A percentile compares a stretch with the other conserved stretches of the same genome.
phyloP scores from a whole-genome alignment of 2,329 filamentous ascomycete species.

The Hypoxylon sp. region DNA sequence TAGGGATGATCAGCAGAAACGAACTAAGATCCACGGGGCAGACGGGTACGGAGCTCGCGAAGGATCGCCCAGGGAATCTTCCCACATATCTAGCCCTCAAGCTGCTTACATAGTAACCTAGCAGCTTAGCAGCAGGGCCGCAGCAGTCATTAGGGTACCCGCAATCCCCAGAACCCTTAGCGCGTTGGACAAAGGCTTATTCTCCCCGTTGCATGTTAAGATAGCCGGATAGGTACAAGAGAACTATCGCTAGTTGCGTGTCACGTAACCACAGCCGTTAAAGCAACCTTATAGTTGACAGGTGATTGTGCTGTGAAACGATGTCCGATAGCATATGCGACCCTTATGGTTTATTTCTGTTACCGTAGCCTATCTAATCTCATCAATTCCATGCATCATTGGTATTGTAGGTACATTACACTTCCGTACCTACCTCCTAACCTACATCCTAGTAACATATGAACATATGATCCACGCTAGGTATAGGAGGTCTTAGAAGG shows the following conservation, averaged over 20 bases:
- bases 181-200: constrained; percentile 5
- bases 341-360: constrained; percentile 2
- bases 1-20: constrained; percentile 1
- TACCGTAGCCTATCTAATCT: constrained; percentile 19
- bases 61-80: constrained; percentile 29
- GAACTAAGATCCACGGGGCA: not conserved
- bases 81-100: constrained; percentile 22
- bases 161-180: not conserved
- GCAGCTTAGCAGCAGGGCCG: too few relatives aligned
- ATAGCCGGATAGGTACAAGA: not conserved
- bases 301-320: constrained; percentile 1
- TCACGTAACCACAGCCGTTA: constrained; percentile 10
- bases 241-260: not conserved
- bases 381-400: not conserved
- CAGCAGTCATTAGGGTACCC: constrained; percentile 16
- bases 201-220: constrained; percentile 5
- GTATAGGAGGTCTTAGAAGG: too few relatives aligned
- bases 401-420: constrained; percentile 9
- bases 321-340: not conserved
- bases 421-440: too few relatives aligned
- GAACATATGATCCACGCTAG: constrained; percentile 28
- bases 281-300: constrained; percentile 1
- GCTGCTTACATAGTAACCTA: constrained; percentile 24
- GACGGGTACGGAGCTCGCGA: constrained; percentile 29
- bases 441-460: too few relatives aligned